A percentile compares a stretch with the other conserved stretches of the same genome.
These are phyloP conservation scores for Coccinonectria pachysandricola DNA, from an alignment of 2,329 filamentous ascomycete genomes.

Conservation along the genomic window DNA sequence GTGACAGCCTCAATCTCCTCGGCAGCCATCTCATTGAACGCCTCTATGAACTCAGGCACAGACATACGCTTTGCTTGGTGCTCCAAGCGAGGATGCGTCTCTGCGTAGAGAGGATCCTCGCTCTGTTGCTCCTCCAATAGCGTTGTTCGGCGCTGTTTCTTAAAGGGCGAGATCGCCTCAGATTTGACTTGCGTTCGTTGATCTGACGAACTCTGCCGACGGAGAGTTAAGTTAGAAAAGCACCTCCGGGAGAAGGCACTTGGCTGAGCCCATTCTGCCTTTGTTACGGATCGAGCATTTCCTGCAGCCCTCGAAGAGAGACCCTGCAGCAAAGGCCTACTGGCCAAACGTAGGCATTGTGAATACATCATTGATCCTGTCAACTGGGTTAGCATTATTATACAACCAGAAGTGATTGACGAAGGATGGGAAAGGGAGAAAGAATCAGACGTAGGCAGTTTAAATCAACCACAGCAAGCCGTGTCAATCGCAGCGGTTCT, in stretches of 20 bases:
- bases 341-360: constrained; percentile 27
- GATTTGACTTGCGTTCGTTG: too few species aligned
- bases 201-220: constrained; percentile 4
- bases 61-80: constrained; percentile 18
- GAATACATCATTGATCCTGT: constrained; percentile 27
- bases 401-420: constrained; percentile 3
- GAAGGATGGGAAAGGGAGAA: constrained; percentile 5
- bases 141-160: constrained; percentile 24
- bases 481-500: constrained; percentile 43
- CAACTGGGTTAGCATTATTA: constrained; percentile 11
- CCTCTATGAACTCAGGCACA: constrained; percentile 25
- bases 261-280: constrained; percentile 4
- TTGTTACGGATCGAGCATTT: constrained; percentile 8
- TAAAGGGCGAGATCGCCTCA: constrained; percentile 25
- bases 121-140: constrained; percentile 23
- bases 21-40: constrained; percentile 16
- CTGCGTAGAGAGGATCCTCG: constrained; percentile 24
- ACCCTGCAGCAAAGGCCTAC: constrained; percentile 17
- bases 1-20: constrained; percentile 19
- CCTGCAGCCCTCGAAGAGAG: constrained; percentile 6
- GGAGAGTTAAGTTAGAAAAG: constrained; percentile 12
- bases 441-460: constrained; percentile 30
- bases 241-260: constrained; percentile 7
- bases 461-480: constrained; percentile 34
- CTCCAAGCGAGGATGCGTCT: constrained; percentile 27